Percentiles rank a stretch among this genome's conserved stretches.
Evolutionary conservation across 768 basidiomycete genomes (phyloP).

Genomic region (Tylopilus cervinicoccineus): DNA sequence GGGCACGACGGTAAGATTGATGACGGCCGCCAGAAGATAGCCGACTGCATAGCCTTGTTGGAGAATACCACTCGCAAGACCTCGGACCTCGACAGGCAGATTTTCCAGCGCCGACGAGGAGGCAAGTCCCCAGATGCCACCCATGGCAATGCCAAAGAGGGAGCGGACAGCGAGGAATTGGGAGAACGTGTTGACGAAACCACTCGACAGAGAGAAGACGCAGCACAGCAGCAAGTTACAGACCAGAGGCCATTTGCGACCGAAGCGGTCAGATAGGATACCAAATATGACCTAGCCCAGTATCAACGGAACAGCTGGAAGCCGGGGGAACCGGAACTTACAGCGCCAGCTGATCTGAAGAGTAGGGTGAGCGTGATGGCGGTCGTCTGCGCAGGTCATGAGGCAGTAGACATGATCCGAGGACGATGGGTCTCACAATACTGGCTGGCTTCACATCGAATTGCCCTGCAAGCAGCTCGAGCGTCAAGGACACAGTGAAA

Average conservation of each 20-base stretch:
- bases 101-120: slow-evolving; percentile 84
- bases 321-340: slow-evolving; percentile 19
- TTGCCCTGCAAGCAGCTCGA: slow-evolving; percentile 43
- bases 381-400: slow-evolving; percentile 45
- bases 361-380: slow-evolving; percentile 90
- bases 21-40: slow-evolving; percentile 77
- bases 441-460: slow-evolving; percentile 39
- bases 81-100: slow-evolving; percentile 81
- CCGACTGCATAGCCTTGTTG: slow-evolving; percentile 91
- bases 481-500: slow-evolving; percentile 68
- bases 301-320: not conserved
- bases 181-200: slow-evolving; percentile 72
- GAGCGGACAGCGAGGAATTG: slow-evolving; percentile 81
- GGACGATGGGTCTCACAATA: slow-evolving; percentile 36
- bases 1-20: slow-evolving; percentile 64
- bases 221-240: slow-evolving; percentile 67
- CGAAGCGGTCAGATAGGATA: slow-evolving; percentile 81
- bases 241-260: slow-evolving; percentile 92
- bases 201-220: slow-evolving; percentile 71
- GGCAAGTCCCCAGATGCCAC: slow-evolving; percentile 85
- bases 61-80: slow-evolving; percentile 77
- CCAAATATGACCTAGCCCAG: slow-evolving; percentile 61
- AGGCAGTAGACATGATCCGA: not conserved
- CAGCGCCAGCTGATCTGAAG: slow-evolving; percentile 80
- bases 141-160: slow-evolving; percentile 87